Base-by-base conservation (phyloP, 1,139 yeast genomes). In the Candida sanyaensis region DNA sequence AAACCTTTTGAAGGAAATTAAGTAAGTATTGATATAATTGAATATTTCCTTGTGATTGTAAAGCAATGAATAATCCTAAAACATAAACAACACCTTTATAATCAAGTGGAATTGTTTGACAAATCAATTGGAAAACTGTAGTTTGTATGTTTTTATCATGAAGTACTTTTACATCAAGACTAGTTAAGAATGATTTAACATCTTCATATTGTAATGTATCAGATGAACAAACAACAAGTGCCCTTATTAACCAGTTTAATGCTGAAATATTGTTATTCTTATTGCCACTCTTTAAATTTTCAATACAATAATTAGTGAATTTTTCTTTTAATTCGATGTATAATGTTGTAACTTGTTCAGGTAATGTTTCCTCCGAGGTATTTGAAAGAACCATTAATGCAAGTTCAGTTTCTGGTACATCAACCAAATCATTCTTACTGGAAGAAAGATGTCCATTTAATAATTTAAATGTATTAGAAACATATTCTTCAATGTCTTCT, bases 341-440 rank as follows among this genome's bases (percentile, higher is more conserved):
- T 21, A n/a, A 30, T 6, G 33, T 6, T 1, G 23, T 24, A 4
- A 42, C 13, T 6, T 46, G 37, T 29, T 45, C 44, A 8, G 45
- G 44, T 12, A 48, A 13, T 9, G 31, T 31, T 6, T 26, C 26
- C 10, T 37, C 36, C 5, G 46, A 42, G 1, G 47, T 21, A 30
- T 26, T 32, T 13, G 54, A 42, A 27, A 64, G 48, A 5, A 66
- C 55, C 0, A 55, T 49, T 30, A 55, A 54, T 0, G 66, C 50
- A 36, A 64, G 48, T 47, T 55, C 58, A 42, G 60, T 54, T 9
- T 57, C 55, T 1, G 57, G 43, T 0, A 53, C 39, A 5, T 63
- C 41, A 5, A 27, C 29, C 3, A 36, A 26, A 10, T 29, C 23
- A 3, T 30, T 21, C 8, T 41, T 42, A 6, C 37, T 43, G 26